Conservation (phyloP, 306 rosid species). For the Malus sylvestris region DNA sequence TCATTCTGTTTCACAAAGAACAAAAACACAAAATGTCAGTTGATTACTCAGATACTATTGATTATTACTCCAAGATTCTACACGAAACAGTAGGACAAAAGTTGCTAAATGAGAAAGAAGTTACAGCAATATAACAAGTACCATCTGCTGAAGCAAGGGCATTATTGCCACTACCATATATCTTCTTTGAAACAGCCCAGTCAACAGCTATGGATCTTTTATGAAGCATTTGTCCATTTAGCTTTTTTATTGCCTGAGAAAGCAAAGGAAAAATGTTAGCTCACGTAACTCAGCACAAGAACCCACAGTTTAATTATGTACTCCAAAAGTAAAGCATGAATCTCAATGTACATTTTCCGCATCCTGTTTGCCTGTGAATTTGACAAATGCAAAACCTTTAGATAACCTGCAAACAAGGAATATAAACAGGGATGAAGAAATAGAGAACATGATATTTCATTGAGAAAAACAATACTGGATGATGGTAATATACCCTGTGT, state of each 20-base stretch:
- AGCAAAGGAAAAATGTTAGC: conserved; percentile 9
- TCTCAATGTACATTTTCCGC: conserved; percentile 63
- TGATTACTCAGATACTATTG: not conserved
- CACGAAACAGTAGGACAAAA: not conserved
- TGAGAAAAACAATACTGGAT: not conserved
- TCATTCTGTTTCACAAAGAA: not conserved
- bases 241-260: conserved; percentile 68
- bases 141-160: conserved; percentile 52
- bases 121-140: conserved; percentile 14
- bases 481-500: conserved; percentile 56
- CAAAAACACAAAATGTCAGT: not conserved
- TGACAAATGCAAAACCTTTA: conserved; percentile 91
- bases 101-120: not conserved
- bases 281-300: conserved; percentile 7
- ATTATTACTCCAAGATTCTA: not conserved
- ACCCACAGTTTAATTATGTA: not conserved
- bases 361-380: conserved; percentile 80
- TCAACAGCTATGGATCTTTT: conserved; percentile 92
- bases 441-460: not conserved
- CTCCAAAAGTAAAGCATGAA: conserved; percentile 9
- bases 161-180: conserved; percentile 45
- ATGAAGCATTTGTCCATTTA: conserved; percentile 63
- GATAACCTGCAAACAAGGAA: conserved; percentile 59
- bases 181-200: conserved; percentile 87
- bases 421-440: not conserved